Base-by-base conservation (phyloP, 768 basidiomycete genomes). In the Trametes gibbosa region DNA sequence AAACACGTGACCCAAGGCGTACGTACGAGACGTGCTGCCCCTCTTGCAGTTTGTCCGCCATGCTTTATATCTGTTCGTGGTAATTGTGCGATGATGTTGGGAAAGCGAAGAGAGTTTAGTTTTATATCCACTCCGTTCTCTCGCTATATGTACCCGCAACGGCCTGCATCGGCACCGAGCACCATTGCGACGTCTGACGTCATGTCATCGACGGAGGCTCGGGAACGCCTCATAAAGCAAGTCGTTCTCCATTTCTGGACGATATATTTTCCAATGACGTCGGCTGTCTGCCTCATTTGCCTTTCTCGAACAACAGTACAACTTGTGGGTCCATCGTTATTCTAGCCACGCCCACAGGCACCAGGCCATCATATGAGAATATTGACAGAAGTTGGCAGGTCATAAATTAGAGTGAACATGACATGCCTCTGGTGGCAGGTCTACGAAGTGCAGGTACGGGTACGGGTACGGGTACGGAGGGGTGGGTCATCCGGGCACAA, bases 21-120 rank as follows among this genome's bases (percentile, higher is more conserved):
- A 66, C 75, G 62, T 58, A 75, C 75, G 73, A 74, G 13, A 76
- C 73, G 1, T 72, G 58, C 50, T 76, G 67, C 35, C 73, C 73
- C 59, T 72, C 67, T 25, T 66, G 23, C n/a, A 75, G 39, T 8
- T 73, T 64, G 56, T 72, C 67, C 27, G 66, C 63, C 71, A 71
- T 73, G 19, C 21, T 17, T 39, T 14, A 14, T 3, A 17, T 39
- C 5, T 39, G 37, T 32, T 4, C 29, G 29, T 10, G 29, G 29
- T 32, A 32, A 32, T 32, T 32, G 4, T 10, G 29, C 29, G 29
- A 32, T 4, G 29, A 32, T n/a, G n/a, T n/a, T n/a, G n/a, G n/a
- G n/a, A n/a, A n/a, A n/a, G n/a, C n/a, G n/a, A n/a, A n/a, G n/a
- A n/a, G n/a, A n/a, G n/a, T n/a, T n/a, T n/a, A n/a, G n/a, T n/a